Evolutionary conservation across 768 basidiomycete genomes (phyloP), one percentile per base, ranked within the genome.

Genomic region (Rickenella mellea): DNA sequence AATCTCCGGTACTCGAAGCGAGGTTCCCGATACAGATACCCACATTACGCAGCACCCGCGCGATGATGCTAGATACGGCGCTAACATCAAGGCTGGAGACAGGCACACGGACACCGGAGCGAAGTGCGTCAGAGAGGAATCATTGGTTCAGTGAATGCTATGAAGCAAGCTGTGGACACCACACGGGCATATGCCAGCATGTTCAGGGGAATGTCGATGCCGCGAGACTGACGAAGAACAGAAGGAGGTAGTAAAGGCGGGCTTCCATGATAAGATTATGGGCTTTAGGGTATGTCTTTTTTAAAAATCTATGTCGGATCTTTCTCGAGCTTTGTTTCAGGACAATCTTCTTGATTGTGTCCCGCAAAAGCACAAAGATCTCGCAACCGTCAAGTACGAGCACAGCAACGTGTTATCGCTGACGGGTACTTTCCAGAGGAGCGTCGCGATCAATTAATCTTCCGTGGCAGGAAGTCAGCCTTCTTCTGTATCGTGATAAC

Each of bases 381-480:
- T 55, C 10, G 72, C 66, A 0, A 58, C 67, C 26, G 74, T 81
- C 6, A 66, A 79, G 10, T 39, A 68, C 32, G 73, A 84, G 35
- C 70, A 72, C 12, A 71, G 76, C 20, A 77, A 76, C 54, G 68
- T 79, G 25, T 87, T 59, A 51, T 96, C 40, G 62, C 64, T 11
- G 87, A 92, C 38, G 86, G 92, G 28, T 84, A 83, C 51, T 92
- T 96, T 71, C 92, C 93, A 0, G 70, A 83, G 51, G 92, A 92
- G 61, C 70, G 94, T 17, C 74, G 89, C 19, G 89, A 94, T 41
- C 89, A 89, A 54, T 96, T 91, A 61, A 85, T 98, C 55, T 94
- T 83, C 68, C 76, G 94, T 9, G 72, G 78, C 5, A 97, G 96
- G 71, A 97, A 96, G 78, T 84, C 82, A 20, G 22, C 43, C n/a